Conservation (phyloP, 2,329 filamentous ascomycete genomes). For the Cercospora sp. region DNA sequence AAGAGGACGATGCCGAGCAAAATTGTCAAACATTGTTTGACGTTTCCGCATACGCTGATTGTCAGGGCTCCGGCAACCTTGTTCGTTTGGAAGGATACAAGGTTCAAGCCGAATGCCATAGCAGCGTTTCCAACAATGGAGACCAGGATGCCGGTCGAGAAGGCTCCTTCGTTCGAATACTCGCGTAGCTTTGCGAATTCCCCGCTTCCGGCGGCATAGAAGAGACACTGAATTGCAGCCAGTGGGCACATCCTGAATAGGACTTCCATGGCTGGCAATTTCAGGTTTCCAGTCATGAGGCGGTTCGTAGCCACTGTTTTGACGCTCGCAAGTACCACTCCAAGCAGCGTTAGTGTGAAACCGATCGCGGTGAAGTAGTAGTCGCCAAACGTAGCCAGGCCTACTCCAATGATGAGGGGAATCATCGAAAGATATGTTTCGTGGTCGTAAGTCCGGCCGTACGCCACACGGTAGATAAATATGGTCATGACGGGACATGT, state of each 20-base stretch:
- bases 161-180: constrained; percentile 28
- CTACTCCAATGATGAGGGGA: constrained; percentile 61
- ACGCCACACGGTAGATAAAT: constrained; percentile 60
- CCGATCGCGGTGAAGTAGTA: constrained; percentile 61
- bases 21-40: constrained; percentile 43
- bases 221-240: constrained; percentile 26
- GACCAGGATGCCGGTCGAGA: constrained; percentile 27
- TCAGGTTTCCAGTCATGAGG: constrained; percentile 62
- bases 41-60: constrained; percentile 41
- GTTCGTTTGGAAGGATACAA: constrained; percentile 43
- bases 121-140: constrained; percentile 37
- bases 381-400: constrained; percentile 62
- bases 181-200: constrained; percentile 42
- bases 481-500: constrained; percentile 63
- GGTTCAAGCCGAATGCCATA: constrained; percentile 40
- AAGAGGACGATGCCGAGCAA: constrained; percentile 42
- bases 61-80: constrained; percentile 43
- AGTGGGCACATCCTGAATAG: constrained; percentile 46
- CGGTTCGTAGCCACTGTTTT: constrained; percentile 66
- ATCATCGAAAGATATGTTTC: constrained; percentile 61
- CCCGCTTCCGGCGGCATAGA: constrained; percentile 26
- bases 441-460: constrained; percentile 56
- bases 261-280: constrained; percentile 60
- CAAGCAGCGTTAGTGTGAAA: constrained; percentile 42
- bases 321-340: constrained; percentile 41